Percentiles rank a stretch among this genome's conserved stretches.
Evolutionary conservation across 2,329 filamentous ascomycete species (phyloP).

Genomic region (Diaporthe eres): DNA sequence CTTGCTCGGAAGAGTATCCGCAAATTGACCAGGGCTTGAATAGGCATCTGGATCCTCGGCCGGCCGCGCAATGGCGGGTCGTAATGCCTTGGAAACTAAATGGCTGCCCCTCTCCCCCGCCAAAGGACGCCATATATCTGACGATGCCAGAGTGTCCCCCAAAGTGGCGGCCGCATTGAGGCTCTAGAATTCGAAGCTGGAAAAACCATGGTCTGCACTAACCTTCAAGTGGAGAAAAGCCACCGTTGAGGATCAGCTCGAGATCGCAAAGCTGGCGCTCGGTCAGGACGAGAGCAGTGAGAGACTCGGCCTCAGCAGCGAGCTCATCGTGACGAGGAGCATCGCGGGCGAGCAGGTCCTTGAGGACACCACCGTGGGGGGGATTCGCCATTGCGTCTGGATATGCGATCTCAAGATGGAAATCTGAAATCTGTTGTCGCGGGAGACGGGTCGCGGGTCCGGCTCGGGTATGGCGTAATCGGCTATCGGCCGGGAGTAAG

Average conservation of each 20-base stretch:
- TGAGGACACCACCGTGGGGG: slow-evolving; percentile 93
- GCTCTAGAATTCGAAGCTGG: neutral
- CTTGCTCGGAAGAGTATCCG: slow-evolving; percentile 21
- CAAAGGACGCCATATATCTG: slow-evolving; percentile 12
- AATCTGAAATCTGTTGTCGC: slow-evolving; percentile 20
- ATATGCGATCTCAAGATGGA: slow-evolving; percentile 15
- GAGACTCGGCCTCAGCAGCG: slow-evolving; percentile 83
- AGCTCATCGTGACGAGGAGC: slow-evolving; percentile 85
- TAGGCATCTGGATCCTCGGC: slow-evolving; percentile 11
- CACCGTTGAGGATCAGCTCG: slow-evolving; percentile 96
- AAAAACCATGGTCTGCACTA: slow-evolving; percentile 52
- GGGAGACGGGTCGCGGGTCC: slow-evolving; percentile 30
- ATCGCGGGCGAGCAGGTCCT: slow-evolving; percentile 97
- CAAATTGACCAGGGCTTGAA: slow-evolving; percentile 31
- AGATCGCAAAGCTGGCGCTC: slow-evolving; percentile 98
- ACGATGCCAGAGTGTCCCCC: slow-evolving; percentile 5
- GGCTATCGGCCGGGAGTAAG: slow-evolving; percentile 37
- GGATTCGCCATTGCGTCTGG: slow-evolving; percentile 72
- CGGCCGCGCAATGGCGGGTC: slow-evolving; percentile 37
- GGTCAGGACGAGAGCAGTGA: slow-evolving; percentile 86
- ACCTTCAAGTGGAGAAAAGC: slow-evolving; percentile 98
- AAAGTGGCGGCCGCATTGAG: neutral
- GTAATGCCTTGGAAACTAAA: slow-evolving; percentile 27
- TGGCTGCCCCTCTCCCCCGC: slow-evolving; percentile 32
- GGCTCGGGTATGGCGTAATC: slow-evolving; percentile 30